These are phyloP conservation scores for Metschnikowia reukaufii DNA, from an alignment of 805 yeast species.

Conservation along the genomic window DNA sequence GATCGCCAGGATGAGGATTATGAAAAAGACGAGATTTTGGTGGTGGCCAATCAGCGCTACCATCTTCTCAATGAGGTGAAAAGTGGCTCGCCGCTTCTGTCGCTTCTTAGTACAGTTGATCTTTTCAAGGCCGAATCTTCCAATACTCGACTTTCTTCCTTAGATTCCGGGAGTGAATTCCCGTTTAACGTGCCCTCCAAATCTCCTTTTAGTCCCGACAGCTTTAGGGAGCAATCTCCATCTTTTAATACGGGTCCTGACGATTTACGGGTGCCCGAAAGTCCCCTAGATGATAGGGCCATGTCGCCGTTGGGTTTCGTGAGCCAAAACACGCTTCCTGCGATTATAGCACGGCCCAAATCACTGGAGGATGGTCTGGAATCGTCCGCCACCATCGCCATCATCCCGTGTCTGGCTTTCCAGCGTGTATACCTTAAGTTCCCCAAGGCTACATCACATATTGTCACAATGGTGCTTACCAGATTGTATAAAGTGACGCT, in stretches of 20 bases:
- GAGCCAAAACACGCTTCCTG: constrained; percentile 24
- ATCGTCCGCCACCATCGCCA: constrained; percentile 75
- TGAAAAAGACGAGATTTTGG: constrained; percentile 41
- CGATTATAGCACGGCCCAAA: constrained; percentile 71
- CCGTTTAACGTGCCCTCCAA: constrained; percentile 1
- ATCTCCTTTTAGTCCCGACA: neutral
- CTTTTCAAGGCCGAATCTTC: constrained; percentile 46
- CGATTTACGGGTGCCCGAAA: neutral
- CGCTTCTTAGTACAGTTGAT: constrained; percentile 75
- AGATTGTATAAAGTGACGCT: constrained; percentile 87
- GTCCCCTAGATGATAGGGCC: constrained; percentile 1
- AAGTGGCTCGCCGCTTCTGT: constrained; percentile 80
- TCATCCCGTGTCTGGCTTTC: constrained; percentile 86
- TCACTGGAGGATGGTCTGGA: constrained; percentile 12
- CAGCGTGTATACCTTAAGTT: constrained; percentile 65
- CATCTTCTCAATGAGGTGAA: constrained; percentile 79
- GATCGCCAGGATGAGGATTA: constrained; percentile 28
- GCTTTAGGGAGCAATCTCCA: neutral
- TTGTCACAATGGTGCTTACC: constrained; percentile 87
- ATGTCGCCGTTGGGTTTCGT: constrained; percentile 1
- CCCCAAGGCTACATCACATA: constrained; percentile 90
- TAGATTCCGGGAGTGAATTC: constrained; percentile 2
- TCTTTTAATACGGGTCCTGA: constrained; percentile 5
- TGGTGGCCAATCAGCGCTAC: constrained; percentile 59
- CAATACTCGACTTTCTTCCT: neutral